Evolutionary conservation across 352 stramenopile genomes (phyloP).

Genomic region (Phytophthora megakarya): DNA sequence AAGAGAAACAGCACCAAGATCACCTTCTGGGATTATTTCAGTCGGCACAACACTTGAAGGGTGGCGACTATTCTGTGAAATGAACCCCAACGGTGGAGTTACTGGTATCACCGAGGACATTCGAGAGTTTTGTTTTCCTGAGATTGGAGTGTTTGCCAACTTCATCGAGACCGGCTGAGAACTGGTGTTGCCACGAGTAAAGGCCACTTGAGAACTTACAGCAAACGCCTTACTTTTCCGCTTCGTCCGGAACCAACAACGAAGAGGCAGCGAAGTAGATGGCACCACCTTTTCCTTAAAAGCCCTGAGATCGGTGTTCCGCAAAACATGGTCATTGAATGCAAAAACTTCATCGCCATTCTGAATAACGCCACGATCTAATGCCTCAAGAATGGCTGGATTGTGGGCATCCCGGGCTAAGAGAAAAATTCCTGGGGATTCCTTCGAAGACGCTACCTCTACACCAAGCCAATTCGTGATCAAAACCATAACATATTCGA

Average conservation of each 20-base stretch:
- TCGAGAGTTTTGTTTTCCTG: neutral
- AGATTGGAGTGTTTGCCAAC: neutral
- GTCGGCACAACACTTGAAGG: neutral
- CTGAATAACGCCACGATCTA: conserved; percentile 57
- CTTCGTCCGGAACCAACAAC: conserved; percentile 66
- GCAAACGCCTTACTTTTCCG: conserved; percentile 27
- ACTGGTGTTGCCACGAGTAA: neutral
- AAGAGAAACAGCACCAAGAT: conserved; percentile 21
- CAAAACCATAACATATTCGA: conserved; percentile 71
- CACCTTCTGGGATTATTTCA: conserved; percentile 3
- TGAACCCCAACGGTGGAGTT: neutral
- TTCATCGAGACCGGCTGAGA: neutral
- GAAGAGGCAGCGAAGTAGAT: conserved; percentile 41
- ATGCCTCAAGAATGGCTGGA: conserved; percentile 40
- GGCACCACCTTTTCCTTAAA: conserved; percentile 48
- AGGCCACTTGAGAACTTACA: neutral
- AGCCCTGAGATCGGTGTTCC: conserved; percentile 26
- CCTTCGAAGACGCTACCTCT: conserved; percentile 33
- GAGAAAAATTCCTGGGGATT: conserved; percentile 33
- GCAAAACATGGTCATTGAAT: conserved; percentile 59
- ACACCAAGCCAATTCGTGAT: conserved; percentile 63
- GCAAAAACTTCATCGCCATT: conserved; percentile 69
- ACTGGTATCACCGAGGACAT: neutral
- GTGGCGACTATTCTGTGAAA: neutral
- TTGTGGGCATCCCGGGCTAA: conserved; percentile 43